A percentile compares a stretch with the other conserved stretches of the same genome.
These are phyloP conservation scores for Pelargonium myrrhifolium DNA, from an alignment of 441 rosid species.

Conservation along the genomic window DNA sequence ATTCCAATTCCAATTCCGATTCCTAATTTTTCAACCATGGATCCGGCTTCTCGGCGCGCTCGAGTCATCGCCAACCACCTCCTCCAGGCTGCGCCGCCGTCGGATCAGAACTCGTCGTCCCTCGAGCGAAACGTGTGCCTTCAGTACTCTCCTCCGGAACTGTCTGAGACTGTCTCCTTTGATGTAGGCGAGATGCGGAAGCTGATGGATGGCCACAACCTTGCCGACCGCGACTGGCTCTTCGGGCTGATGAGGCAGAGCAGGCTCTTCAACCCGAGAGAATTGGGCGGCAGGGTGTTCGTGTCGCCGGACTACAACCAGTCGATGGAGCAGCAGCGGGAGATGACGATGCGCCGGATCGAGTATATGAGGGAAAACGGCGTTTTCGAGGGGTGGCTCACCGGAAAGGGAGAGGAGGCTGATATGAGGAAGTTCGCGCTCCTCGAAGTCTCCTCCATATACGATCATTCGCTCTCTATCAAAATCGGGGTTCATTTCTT, in stretches of 20 bases:
- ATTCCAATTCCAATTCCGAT: neutral
- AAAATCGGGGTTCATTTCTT: slow-evolving; percentile 77
- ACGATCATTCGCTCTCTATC: slow-evolving; percentile 60
- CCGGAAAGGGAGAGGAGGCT: slow-evolving; percentile 39
- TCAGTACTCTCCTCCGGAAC: slow-evolving; percentile 59
- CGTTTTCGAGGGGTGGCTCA: slow-evolving; percentile 66
- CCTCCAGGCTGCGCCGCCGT: neutral
- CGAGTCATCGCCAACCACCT: slow-evolving; percentile 4
- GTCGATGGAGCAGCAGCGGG: slow-evolving; percentile 85
- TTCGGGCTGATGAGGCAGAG: slow-evolving; percentile 62
- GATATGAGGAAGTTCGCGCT: slow-evolving; percentile 58
- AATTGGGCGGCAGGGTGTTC: slow-evolving; percentile 56
- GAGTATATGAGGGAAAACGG: slow-evolving; percentile 47
- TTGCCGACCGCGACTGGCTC: slow-evolving; percentile 62
- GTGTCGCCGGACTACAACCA: slow-evolving; percentile 67
- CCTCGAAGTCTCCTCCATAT: slow-evolving; percentile 45
- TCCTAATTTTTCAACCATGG: neutral
- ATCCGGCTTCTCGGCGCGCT: neutral
- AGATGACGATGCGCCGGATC: slow-evolving; percentile 63
- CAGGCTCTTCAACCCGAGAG: slow-evolving; percentile 55
- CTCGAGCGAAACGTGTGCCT: slow-evolving; percentile 34
- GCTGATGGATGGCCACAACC: slow-evolving; percentile 58
- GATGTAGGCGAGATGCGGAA: slow-evolving; percentile 53
- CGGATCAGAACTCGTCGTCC: neutral
- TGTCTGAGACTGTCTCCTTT: slow-evolving; percentile 40